phyloP scores from a whole-genome alignment of 192 early-diverging fungal genomes.

The Funneliformis geosporum region DNA sequence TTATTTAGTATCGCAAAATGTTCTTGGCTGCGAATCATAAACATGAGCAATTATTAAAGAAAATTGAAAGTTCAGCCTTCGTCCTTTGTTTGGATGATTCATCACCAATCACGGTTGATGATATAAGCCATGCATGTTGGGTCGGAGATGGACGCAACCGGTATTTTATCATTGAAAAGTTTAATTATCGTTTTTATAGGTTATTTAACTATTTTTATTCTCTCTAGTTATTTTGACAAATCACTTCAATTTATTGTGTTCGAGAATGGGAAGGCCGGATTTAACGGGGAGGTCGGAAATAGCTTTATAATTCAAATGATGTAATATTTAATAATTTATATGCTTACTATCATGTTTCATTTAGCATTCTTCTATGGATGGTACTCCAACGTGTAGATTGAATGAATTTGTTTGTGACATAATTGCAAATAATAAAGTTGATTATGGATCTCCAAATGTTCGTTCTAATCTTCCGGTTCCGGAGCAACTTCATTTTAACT shows the following conservation, averaged over 20 bases:
- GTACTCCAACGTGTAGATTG: constrained; percentile 84
- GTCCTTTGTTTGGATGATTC: constrained; percentile 89
- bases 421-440: constrained; percentile 67
- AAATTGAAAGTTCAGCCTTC: constrained; percentile 86
- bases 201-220: too few relatives aligned
- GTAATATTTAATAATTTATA: too few relatives aligned
- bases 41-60: constrained; percentile 74
- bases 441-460: constrained; percentile 64
- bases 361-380: constrained; percentile 91
- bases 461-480: constrained; percentile 67
- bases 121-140: constrained; percentile 88
- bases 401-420: constrained; percentile 78
- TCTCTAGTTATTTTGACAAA: constrained; percentile 66
- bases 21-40: constrained; percentile 64
- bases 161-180: constrained; percentile 38
- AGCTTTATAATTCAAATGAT: neutral
- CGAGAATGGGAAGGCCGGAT: constrained; percentile 97
- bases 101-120: constrained; percentile 84
- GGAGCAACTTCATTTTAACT: constrained; percentile 69
- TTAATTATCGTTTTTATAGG: too few relatives aligned
- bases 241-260: constrained; percentile 94
- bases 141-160: constrained; percentile 96
- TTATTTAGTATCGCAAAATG: constrained; percentile 57
- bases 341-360: neutral
- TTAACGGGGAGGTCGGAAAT: constrained; percentile 74